Conservation (phyloP, 1,284 basidiomycete genomes). For the Peniophora sp. region DNA sequence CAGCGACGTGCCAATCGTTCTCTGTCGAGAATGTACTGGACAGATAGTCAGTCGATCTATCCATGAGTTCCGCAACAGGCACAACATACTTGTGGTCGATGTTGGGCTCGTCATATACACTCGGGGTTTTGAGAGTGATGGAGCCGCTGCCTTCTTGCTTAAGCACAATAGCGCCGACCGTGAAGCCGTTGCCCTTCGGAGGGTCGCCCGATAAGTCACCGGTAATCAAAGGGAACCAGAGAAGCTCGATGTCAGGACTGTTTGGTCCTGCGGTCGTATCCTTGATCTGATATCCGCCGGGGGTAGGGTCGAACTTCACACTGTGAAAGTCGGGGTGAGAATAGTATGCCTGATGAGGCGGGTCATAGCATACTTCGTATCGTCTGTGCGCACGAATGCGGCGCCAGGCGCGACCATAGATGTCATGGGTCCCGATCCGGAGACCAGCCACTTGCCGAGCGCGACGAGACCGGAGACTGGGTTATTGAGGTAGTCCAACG, state of each 20-base stretch:
- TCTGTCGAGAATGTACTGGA: slow-evolving; percentile 46
- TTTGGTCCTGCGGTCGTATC: background rate
- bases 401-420: background rate
- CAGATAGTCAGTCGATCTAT: background rate
- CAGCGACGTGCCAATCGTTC: slow-evolving; percentile 47
- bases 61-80: background rate
- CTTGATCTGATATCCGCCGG: background rate
- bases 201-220: background rate
- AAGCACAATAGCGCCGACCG: background rate
- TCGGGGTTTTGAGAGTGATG: slow-evolving; percentile 28
- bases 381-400: background rate
- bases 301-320: no score
- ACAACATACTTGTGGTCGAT: slow-evolving; percentile 36
- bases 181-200: background rate
- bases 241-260: background rate
- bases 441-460: background rate
- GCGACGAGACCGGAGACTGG: background rate
- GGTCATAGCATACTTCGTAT: background rate
- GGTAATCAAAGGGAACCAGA: background rate
- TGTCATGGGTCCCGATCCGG: background rate
- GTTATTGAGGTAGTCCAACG: background rate
- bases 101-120: slow-evolving; percentile 32
- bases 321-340: background rate
- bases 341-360: no score
- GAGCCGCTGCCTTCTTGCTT: slow-evolving; percentile 38